These are phyloP conservation scores for Epichloe sylvatica DNA, from an alignment of 2,329 filamentous ascomycete genomes.

Conservation along the genomic window DNA sequence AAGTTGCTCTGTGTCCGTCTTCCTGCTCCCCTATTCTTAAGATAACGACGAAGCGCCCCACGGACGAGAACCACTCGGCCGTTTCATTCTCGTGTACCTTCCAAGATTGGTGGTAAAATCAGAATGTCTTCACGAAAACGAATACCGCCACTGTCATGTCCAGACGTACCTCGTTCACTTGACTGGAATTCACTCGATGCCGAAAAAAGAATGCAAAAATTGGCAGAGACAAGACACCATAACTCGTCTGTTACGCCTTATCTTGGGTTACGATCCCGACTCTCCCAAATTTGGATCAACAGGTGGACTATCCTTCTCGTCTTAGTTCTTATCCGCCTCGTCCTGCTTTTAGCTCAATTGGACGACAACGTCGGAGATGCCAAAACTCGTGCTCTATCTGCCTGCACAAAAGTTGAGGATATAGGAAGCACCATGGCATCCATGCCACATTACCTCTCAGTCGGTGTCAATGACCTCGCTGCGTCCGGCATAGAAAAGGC, in stretches of 20 bases:
- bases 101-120: no score
- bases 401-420: slow-evolving; percentile 84
- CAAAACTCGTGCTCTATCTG: slow-evolving; percentile 67
- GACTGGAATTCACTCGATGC: slow-evolving; percentile 23
- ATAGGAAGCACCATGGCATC: slow-evolving; percentile 92
- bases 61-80: no score
- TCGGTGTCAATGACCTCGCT: slow-evolving; percentile 75
- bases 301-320: slow-evolving; percentile 86
- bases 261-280: slow-evolving; percentile 71
- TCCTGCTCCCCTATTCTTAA: not conserved
- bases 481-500: slow-evolving; percentile 68
- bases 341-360: slow-evolving; percentile 62
- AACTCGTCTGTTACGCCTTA: slow-evolving; percentile 64
- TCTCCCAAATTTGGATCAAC: slow-evolving; percentile 97
- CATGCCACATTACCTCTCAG: slow-evolving; percentile 89
- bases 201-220: slow-evolving; percentile 14
- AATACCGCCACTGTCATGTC: not conserved
- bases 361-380: slow-evolving; percentile 63
- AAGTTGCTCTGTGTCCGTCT: not conserved
- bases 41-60: not conserved
- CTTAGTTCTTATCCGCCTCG: slow-evolving; percentile 67
- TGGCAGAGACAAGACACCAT: not conserved
- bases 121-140: not conserved
- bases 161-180: slow-evolving; percentile 8
- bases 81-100: no score